Evolutionary conservation across 1,284 basidiomycete species (phyloP).

Genomic region (Calocybe gambosa): DNA sequence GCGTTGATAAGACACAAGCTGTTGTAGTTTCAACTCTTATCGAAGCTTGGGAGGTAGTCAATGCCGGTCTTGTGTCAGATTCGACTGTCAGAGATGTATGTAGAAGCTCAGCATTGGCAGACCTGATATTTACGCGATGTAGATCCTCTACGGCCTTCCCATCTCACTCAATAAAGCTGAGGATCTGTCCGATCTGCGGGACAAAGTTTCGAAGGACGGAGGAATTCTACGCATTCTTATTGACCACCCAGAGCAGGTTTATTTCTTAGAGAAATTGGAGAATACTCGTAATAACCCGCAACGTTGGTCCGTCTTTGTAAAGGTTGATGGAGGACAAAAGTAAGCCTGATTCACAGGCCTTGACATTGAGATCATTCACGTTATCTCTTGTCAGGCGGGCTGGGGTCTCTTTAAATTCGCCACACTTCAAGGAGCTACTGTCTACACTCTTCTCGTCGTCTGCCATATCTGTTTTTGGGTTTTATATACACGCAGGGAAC

Average conservation of each 20-base stretch:
- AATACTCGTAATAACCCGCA: conserved; percentile 30
- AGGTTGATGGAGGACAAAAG: conserved; percentile 76
- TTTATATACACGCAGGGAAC: conserved; percentile 79
- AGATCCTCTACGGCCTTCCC: conserved; percentile 81
- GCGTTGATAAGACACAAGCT: conserved; percentile 46
- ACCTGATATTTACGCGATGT: conserved; percentile 3
- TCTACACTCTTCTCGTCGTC: conserved; percentile 44
- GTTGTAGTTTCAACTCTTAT: conserved; percentile 76
- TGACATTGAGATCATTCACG: background rate
- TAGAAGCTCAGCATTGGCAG: conserved; percentile 8
- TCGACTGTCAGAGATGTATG: conserved; percentile 71
- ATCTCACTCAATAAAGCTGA: conserved; percentile 64
- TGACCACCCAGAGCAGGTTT: conserved; percentile 71
- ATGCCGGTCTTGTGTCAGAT: conserved; percentile 64
- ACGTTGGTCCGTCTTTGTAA: conserved; percentile 75
- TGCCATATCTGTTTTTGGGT: conserved; percentile 66
- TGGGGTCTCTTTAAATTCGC: conserved; percentile 57
- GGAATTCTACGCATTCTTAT: conserved; percentile 64
- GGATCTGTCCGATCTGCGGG: conserved; percentile 60
- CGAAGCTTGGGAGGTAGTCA: conserved; percentile 74
- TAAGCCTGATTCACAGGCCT: conserved; percentile 30
- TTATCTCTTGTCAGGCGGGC: conserved; percentile 54
- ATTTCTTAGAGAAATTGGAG: conserved; percentile 56
- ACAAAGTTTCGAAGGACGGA: conserved; percentile 45
- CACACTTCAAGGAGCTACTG: conserved; percentile 53